These are phyloP conservation scores for Picea sitchensis DNA, from an alignment of 75 land plant species.

Conservation along the genomic window DNA sequence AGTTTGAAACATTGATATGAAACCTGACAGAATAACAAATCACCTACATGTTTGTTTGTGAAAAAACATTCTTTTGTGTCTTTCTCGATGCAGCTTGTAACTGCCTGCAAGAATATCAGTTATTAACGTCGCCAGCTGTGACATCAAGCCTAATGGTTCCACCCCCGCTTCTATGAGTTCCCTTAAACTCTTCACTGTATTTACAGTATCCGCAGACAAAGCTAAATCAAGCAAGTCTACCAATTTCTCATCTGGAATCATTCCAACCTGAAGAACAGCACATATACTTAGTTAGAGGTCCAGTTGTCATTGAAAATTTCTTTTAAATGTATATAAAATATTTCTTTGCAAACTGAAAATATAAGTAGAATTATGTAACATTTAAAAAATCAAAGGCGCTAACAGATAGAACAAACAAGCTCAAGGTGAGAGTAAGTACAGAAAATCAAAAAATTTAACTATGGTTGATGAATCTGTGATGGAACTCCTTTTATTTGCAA, in stretches of 20 bases:
- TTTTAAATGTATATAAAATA: background rate
- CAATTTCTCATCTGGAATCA: conserved; percentile 77
- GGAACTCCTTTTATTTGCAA: background rate
- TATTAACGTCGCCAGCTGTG: conserved; percentile 80
- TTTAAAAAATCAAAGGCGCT: background rate
- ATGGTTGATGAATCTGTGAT: background rate
- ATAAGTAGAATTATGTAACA: background rate
- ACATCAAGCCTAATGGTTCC: conserved; percentile 84
- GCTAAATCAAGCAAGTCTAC: conserved; percentile 90
- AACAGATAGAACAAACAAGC: background rate
- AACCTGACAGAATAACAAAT: background rate
- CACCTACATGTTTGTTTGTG: conserved; percentile 63
- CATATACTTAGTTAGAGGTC: background rate
- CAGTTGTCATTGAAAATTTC: background rate
- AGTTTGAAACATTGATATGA: background rate
- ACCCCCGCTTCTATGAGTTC: conserved; percentile 81
- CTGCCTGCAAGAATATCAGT: conserved; percentile 89
- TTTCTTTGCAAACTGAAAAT: background rate
- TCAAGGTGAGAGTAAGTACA: background rate
- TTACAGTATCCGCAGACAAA: conserved; percentile 79
- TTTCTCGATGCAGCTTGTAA: conserved; percentile 47
- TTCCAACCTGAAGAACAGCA: conserved; percentile 58
- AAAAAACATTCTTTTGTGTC: conserved; percentile 64
- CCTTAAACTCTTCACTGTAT: conserved; percentile 69
- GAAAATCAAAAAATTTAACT: background rate